These are phyloP conservation scores for Fusarium pseudonygamai DNA, from an alignment of 2,329 filamentous ascomycete genomes.

Conservation along the genomic window DNA sequence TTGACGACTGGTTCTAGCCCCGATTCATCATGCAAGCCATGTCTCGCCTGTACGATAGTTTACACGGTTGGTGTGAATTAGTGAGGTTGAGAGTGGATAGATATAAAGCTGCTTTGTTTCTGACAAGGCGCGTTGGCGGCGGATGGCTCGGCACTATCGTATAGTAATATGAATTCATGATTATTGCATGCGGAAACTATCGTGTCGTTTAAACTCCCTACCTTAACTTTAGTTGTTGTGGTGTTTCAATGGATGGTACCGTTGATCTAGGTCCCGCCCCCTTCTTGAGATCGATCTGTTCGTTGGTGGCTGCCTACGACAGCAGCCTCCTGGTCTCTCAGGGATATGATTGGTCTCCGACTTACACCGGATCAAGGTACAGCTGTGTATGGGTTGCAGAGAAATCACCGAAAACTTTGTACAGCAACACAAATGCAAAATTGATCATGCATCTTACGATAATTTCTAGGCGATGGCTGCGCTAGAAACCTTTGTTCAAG, in stretches of 20 bases:
- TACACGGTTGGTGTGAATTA: constrained; percentile 1
- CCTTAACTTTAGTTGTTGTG: constrained; percentile 7
- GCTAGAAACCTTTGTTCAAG: not conserved
- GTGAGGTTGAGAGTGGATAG: not conserved
- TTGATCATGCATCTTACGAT: not conserved
- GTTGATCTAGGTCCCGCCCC: constrained; percentile 26
- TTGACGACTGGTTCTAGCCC: constrained; percentile 23
- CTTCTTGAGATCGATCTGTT: constrained; percentile 30
- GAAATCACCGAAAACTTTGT: not conserved
- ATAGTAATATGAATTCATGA: constrained; percentile 1
- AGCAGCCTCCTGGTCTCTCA: constrained; percentile 18
- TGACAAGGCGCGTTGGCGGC: not conserved
- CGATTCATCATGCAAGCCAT: constrained; percentile 40
- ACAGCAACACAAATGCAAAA: not conserved
- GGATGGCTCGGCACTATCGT: constrained; percentile 27
- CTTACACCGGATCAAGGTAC: constrained; percentile 25
- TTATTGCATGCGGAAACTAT: constrained; percentile 32
- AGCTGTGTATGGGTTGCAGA: constrained; percentile 13
- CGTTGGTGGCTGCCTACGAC: constrained; percentile 29
- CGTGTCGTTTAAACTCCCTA: not conserved
- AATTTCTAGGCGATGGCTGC: not conserved
- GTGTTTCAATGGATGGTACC: constrained; percentile 16
- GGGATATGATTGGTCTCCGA: constrained; percentile 26
- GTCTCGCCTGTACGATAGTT: constrained; percentile 31
- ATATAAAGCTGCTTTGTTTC: constrained; percentile 19